Base-by-base conservation (phyloP, 1,284 basidiomycete genomes). In the Heterobasidion irregulare region DNA sequence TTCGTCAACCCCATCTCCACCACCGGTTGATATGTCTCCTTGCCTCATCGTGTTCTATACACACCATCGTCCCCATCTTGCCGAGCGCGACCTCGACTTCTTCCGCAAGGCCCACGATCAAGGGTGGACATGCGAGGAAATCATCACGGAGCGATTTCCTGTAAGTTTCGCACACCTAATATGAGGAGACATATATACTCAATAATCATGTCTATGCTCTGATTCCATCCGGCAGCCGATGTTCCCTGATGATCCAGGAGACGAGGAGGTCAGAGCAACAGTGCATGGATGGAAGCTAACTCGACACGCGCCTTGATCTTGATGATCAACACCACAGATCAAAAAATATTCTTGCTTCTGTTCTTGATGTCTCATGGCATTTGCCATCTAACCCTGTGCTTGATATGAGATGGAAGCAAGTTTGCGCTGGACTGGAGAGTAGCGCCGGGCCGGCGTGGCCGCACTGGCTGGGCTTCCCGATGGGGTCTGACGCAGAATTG, bases 41-140 rank as follows among this genome's bases (percentile, higher is more conserved):
- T 79, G 75, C 53, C 78, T 93, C 2, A 80, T 98, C 2, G 92
- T 96, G 2, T 98, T 98, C 71, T 96, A 92, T 69, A 90, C 89
- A 0, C 95, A 98, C 61, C 96, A 98, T 65, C 78, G 92, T 0
- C 94, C 92, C 0, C 87, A 86, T 63, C 82, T 95, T 15, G 91
- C 90, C 0, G 77, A 91, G 56, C 83, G 86, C 19, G 92, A 98
- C 66, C 82, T 94, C 74, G 78, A 80, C 5, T 98, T 98, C 70
- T 93, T 98, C 65, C 64, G 66, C 0, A 79, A 84, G 63, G 92
- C 93, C 0, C 64, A 72, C 47, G 68, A 73, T 32, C 69, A 72
- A 15, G 90, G 90, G 0, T 98, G 94, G 94, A 65, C 59, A 2
- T 92, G 88, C 59, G 78, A 87, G 61, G 75, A 90, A 65, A 78